Conservation (phyloP, 208 protist species). For the Herpetomonas samuelpessoai region DNA sequence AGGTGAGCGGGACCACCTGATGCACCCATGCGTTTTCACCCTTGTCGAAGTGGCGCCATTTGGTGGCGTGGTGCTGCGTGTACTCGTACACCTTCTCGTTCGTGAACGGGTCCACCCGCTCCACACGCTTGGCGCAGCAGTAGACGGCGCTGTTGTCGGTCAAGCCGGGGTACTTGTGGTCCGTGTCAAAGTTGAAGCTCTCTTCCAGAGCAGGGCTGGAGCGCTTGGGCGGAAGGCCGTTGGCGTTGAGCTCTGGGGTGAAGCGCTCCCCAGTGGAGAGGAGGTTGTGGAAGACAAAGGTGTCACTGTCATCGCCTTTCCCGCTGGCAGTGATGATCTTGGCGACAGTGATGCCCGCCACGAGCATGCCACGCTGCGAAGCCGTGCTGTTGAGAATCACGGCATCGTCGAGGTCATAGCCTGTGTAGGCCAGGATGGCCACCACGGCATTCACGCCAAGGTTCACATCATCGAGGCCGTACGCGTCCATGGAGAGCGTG, state of each 20-base stretch:
- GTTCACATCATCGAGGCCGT: constrained; percentile 97
- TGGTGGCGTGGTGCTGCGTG: constrained; percentile 78
- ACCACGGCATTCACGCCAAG: constrained; percentile 99
- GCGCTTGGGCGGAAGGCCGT: constrained; percentile 72
- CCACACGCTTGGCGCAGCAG: constrained; percentile 77
- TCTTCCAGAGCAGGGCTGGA: constrained; percentile 32
- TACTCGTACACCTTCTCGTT: constrained; percentile 83
- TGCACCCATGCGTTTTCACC: constrained; percentile 90
- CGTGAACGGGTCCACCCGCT: constrained; percentile 67
- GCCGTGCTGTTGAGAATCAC: constrained; percentile 99
- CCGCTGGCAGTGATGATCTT: constrained; percentile 72
- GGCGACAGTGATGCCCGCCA: constrained; percentile 94
- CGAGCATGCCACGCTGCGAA: constrained; percentile 97
- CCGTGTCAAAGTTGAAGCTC: constrained; percentile 65
- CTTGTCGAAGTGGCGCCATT: constrained; percentile 89
- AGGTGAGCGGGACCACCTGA: constrained; percentile 83
- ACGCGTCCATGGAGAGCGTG: constrained; percentile 92
- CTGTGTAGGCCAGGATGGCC: constrained; percentile 99
- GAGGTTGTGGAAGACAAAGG: constrained; percentile 87
- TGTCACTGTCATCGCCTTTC: constrained; percentile 37
- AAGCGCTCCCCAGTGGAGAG: constrained; percentile 66
- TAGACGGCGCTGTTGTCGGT: constrained; percentile 73
- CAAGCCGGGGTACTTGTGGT: constrained; percentile 77
- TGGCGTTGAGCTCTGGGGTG: constrained; percentile 53
- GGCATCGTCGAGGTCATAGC: constrained; percentile 99